Evolutionary conservation across 495 filamentous ascomycete species (phyloP).

Genomic region (Aspergillus panamensis): DNA sequence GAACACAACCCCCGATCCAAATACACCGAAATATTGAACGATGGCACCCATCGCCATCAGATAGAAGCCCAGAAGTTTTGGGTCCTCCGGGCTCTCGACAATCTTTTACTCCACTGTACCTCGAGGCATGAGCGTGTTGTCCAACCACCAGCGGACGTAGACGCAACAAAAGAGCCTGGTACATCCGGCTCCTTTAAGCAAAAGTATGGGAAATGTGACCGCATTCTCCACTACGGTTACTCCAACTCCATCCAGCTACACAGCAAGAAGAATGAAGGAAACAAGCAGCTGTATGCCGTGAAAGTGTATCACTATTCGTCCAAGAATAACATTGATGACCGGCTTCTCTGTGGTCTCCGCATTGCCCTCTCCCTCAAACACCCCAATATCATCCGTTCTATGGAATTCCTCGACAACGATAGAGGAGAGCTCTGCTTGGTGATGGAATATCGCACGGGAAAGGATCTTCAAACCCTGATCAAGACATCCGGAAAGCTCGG

Average conservation of each 20-base stretch:
- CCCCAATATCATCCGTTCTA: not conserved
- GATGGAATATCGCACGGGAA: conserved; percentile 4
- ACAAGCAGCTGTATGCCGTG: not conserved
- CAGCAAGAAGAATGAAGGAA: not conserved
- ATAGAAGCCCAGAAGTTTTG: too few relatives aligned
- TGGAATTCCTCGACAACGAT: conserved; percentile 7
- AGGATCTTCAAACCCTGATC: conserved; percentile 6
- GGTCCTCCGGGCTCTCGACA: not conserved
- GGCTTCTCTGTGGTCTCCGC: not conserved
- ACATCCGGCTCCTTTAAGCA: not conserved
- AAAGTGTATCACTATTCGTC: not conserved
- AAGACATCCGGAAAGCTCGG: not conserved
- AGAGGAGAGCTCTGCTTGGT: not conserved
- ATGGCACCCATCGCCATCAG: not conserved
- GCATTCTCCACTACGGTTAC: not conserved
- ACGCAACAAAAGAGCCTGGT: not conserved
- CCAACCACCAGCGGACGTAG: not conserved
- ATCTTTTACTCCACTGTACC: not conserved
- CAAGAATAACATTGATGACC: not conserved
- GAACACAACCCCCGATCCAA: too few relatives aligned
- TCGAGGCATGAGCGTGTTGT: not conserved
- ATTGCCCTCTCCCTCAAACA: not conserved
- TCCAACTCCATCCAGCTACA: not conserved
- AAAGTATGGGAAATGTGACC: not conserved
- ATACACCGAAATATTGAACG: not conserved